Evolutionary conservation across 331 rosid genomes (phyloP), one percentile per base, ranked within the genome.

Genomic region (Rhamnella rubrinervis): DNA sequence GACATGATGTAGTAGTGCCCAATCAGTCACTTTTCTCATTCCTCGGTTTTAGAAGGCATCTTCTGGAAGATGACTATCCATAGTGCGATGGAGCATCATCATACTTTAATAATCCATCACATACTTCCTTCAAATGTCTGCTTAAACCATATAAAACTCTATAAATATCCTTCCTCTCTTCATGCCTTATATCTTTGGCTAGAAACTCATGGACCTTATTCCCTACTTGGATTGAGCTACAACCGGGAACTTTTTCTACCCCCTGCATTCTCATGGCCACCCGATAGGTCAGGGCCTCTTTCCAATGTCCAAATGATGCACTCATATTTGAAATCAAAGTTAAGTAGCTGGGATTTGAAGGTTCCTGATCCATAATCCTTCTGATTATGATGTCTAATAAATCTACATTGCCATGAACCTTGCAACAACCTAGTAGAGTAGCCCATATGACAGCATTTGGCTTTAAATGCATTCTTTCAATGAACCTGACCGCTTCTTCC

Each of bases 401-500:
- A 35, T 61, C 72, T 63, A 60, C 55, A 41, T 66, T 66, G 55
- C 82, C 82, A 66, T 71, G 77, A 55, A 71, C 55, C 65, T 77
- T 77, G 61, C 74, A 77, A 6, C 77, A 71, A 66, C 70, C 61
- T 5, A 77, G 68, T 17, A 71, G 66, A 28, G 73, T 71, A 23
- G 74, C 77, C 82, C 74, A 77, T 55, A 77, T 77, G 41, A 77
- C 82, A 44, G 66, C 70, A 77, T 77, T 77, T 61, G 82, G 82
- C 66, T 77, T 59, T 64, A 77, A 71, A 66, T 66, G 82, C 77
- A 71, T 77, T 65, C 57, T 63, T 60, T 66, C 65, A 13, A 77
- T 35, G 35, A 77, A 77, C 31, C 20, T 19, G 17, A 66, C 38
- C 15, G 81, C 81, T 77, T 77, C 74, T 60, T 77, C 74, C 49